Conservation (phyloP, 2,329 filamentous ascomycete species). For the Aspergillus fijiensis region DNA sequence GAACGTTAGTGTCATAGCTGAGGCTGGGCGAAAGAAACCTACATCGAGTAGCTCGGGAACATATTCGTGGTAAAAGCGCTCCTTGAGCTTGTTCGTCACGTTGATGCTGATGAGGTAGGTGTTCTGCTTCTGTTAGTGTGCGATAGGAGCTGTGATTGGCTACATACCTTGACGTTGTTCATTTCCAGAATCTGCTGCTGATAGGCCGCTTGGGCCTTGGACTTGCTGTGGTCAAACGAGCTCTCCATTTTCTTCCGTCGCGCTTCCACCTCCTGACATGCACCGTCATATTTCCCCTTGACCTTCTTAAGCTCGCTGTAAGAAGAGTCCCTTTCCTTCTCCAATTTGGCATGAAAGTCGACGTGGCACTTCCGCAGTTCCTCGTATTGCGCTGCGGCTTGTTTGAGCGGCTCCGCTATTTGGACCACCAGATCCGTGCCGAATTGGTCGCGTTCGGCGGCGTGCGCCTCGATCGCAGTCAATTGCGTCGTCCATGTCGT, state of each 20-base stretch:
- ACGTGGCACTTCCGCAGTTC: constrained; percentile 87
- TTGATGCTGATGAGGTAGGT: constrained; percentile 96
- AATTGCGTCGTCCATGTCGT: constrained; percentile 97
- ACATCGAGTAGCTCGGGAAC: constrained; percentile 91
- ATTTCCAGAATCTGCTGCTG: constrained; percentile 91
- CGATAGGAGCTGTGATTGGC: not conserved
- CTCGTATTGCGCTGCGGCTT: constrained; percentile 72
- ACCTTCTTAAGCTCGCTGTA: constrained; percentile 85
- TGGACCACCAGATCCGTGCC: constrained; percentile 73
- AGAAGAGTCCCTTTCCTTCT: constrained; percentile 80
- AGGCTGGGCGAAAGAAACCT: constrained; percentile 26
- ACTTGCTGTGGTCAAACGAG: constrained; percentile 80
- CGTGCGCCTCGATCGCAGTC: constrained; percentile 81
- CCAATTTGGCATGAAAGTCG: constrained; percentile 84
- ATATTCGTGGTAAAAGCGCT: constrained; percentile 96
- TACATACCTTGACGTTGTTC: constrained; percentile 77
- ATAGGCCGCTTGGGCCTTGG: constrained; percentile 86
- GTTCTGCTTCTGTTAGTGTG: constrained; percentile 57
- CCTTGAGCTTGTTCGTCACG: constrained; percentile 95
- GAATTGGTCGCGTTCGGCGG: constrained; percentile 84
- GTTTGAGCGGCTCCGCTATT: constrained; percentile 83
- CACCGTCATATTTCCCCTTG: constrained; percentile 88
- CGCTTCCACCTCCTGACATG: constrained; percentile 92
- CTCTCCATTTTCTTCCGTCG: constrained; percentile 92
- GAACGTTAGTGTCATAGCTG: constrained; percentile 7